These are phyloP conservation scores for Serendipita sp. DNA, from an alignment of 768 basidiomycete species.

Conservation along the genomic window DNA sequence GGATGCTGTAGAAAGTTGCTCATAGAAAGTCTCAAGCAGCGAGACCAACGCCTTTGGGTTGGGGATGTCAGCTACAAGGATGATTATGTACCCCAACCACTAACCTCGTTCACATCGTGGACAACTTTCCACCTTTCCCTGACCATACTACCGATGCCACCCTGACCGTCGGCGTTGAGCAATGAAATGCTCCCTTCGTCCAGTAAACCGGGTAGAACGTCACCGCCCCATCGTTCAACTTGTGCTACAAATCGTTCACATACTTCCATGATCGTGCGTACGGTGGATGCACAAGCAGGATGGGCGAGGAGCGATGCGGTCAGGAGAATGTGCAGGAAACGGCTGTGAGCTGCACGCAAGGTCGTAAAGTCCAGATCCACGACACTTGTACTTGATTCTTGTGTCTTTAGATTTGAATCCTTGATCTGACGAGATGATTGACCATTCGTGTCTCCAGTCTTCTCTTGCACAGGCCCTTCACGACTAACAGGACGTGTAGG, in stretches of 20 bases:
- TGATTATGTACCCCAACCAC: constrained; percentile 10
- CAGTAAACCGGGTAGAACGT: constrained; percentile 68
- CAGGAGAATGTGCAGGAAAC: constrained; percentile 61
- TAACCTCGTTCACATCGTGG: constrained; percentile 63
- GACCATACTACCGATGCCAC: constrained; percentile 55
- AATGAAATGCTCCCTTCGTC: constrained; percentile 57
- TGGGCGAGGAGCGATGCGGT: constrained; percentile 70
- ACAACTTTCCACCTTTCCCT: constrained; percentile 52
- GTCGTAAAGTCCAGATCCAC: constrained; percentile 68
- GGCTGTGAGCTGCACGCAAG: constrained; percentile 63
- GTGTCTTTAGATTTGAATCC: constrained; percentile 10
- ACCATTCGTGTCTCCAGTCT: constrained; percentile 15
- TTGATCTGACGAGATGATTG: constrained; percentile 15
- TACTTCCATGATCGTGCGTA: constrained; percentile 61
- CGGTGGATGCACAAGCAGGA: constrained; percentile 37
- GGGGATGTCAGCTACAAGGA: neutral
- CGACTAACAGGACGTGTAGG: neutral
- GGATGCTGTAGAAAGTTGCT: constrained; percentile 48
- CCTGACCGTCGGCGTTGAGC: constrained; percentile 25
- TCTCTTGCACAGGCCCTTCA: constrained; percentile 5
- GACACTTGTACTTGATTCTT: constrained; percentile 20
- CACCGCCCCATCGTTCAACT: constrained; percentile 84
- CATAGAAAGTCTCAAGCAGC: constrained; percentile 62
- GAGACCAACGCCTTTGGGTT: constrained; percentile 42
- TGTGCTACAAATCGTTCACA: constrained; percentile 80